These are phyloP conservation scores for Kalmusia sp. DNA, from an alignment of 2,329 filamentous ascomycete species.

Conservation along the genomic window DNA sequence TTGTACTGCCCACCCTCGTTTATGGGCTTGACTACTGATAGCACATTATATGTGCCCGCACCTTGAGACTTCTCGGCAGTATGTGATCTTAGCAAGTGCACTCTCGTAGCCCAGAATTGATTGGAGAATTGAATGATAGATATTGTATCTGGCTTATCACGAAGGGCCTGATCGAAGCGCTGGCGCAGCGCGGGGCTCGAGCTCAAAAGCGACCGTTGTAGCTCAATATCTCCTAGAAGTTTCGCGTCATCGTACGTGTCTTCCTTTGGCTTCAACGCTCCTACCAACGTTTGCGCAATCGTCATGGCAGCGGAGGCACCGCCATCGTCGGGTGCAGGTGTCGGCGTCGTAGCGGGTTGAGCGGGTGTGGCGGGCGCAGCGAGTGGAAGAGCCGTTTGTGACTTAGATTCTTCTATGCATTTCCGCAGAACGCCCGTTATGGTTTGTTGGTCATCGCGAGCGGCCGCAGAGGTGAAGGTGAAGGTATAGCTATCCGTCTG, in stretches of 20 bases:
- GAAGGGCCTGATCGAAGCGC: slow-evolving; percentile 85
- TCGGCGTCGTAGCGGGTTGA: slow-evolving; percentile 27
- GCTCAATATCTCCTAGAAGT: slow-evolving; percentile 77
- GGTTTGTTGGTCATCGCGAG: slow-evolving; percentile 82
- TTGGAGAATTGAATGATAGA: slow-evolving; percentile 81
- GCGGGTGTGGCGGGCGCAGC: slow-evolving; percentile 35
- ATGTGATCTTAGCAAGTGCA: slow-evolving; percentile 85
- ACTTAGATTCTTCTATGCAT: slow-evolving; percentile 75
- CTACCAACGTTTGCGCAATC: slow-evolving; percentile 71
- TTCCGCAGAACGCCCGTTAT: slow-evolving; percentile 83
- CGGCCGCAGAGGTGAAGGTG: slow-evolving; percentile 82
- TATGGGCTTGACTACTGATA: slow-evolving; percentile 85
- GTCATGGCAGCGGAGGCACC: slow-evolving; percentile 72
- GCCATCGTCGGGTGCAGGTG: slow-evolving; percentile 17
- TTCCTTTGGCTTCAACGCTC: slow-evolving; percentile 55
- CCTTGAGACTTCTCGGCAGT: slow-evolving; percentile 88
- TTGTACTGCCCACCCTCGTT: slow-evolving; percentile 73
- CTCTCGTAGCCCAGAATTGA: slow-evolving; percentile 93
- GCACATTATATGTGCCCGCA: slow-evolving; percentile 89
- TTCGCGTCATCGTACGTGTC: slow-evolving; percentile 82
- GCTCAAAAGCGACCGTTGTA: slow-evolving; percentile 89
- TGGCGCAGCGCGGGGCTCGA: slow-evolving; percentile 77
- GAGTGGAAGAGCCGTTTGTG: slow-evolving; percentile 45
- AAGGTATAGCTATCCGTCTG: slow-evolving; percentile 80
- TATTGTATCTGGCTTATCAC: slow-evolving; percentile 84